Base-by-base conservation (phyloP, 257 asterid species). In the Phtheirospermum japonicum region DNA sequence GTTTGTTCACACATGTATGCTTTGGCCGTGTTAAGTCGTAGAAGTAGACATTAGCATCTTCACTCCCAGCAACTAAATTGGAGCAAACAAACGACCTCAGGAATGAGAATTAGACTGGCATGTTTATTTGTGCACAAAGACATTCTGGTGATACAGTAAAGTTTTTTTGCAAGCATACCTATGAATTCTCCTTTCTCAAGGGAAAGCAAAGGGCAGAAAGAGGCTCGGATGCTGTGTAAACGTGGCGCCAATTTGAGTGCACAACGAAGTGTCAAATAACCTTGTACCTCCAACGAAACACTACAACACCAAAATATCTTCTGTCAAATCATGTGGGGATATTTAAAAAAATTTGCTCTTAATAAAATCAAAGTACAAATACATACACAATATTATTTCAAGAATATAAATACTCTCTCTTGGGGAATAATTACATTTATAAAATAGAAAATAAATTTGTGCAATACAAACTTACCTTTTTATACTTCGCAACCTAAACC, bases 161-260 rank as follows among this genome's bases (percentile, higher is more conserved):
- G 32, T 33, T 3, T 17, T 33, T 3, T 17, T 16, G 68, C 45
- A 63, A 9, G 18, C 79, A 14, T 75, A 87, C 97, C 99, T 72
- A 89, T 93, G 73, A 63, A 93, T 79, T 93, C 99, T 65, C 97
- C 97, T 80, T 93, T 93, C 86, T 89, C 95, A 45, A 93, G 97
- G 67, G 99, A 93, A 76, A 93, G 97, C 77, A 93, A 75, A 63
- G 99, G 99, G 77, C 99, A 93, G 72, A 93, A 93, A 40, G 99
- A 85, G 58, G 99, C 97, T 18, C 93, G 97, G 1, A 93, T 85
- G 73, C 95, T 87, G 65, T 93, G 85, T 42, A 87, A 67, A 34
- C 99, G 85, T 31, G 94, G 90, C 13, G 95, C 72, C 77, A 93
- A 71, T 72, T 93, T 87, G 46, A 89, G 94, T 9, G 97, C 82